These are phyloP conservation scores for Prunus kanzakura DNA, from an alignment of 306 rosid genomes.

Conservation along the genomic window DNA sequence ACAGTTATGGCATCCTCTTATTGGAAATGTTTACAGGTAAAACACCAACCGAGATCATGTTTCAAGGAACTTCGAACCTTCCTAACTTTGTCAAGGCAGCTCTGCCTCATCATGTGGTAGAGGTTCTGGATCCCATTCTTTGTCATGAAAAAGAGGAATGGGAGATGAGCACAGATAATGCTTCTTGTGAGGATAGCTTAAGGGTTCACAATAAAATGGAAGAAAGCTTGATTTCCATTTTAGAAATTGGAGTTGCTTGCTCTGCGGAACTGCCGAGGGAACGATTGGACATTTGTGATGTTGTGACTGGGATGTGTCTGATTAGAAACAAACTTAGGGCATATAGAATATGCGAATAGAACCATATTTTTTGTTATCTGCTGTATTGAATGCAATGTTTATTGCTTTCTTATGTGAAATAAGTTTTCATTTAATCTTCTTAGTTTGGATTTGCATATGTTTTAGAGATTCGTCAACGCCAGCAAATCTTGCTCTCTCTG, in stretches of 20 bases:
- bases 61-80: conserved; percentile 14
- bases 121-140: not conserved
- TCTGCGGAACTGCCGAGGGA: not conserved
- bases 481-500: no score
- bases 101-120: not conserved
- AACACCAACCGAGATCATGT: conserved; percentile 13
- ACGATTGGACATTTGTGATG: not conserved
- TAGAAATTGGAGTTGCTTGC: conserved; percentile 1
- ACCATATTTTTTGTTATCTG: not conserved
- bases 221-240: not conserved
- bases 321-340: not conserved
- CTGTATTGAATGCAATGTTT: not conserved
- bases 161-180: not conserved
- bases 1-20: conserved; percentile 27
- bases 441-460: no score
- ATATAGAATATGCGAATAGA: not conserved
- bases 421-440: no score
- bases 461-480: no score
- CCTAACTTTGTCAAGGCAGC: not conserved
- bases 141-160: not conserved
- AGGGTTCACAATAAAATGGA: not conserved
- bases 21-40: conserved; percentile 28
- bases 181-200: no score
- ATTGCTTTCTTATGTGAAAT: no score
- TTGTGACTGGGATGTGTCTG: not conserved